A percentile compares a stretch with the other conserved stretches of the same genome.
Evolutionary conservation across 2,329 filamentous ascomycete genomes (phyloP).

Genomic region (Cercospora nicotianae): DNA sequence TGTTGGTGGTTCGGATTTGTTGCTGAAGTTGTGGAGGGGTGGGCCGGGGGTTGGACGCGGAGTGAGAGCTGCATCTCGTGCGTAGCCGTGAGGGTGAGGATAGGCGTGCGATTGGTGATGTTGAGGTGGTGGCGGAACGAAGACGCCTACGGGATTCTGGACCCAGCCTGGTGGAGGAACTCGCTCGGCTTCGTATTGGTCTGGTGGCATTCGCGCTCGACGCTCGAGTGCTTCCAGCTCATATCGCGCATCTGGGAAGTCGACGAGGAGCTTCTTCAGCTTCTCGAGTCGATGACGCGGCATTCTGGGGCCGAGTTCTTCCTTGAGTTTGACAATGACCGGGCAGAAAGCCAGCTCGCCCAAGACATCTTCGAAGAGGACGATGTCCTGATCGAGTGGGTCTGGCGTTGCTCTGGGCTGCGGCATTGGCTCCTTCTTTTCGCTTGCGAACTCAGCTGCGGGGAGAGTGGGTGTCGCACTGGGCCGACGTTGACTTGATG

Average conservation of each 20-base stretch:
- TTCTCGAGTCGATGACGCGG: slow-evolving; percentile 10
- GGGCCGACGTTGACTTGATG: slow-evolving; percentile 6
- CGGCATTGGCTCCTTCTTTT: background rate
- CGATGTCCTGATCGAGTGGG: slow-evolving; percentile 4
- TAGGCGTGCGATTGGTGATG: background rate
- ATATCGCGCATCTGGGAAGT: slow-evolving; percentile 9
- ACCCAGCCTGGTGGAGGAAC: background rate
- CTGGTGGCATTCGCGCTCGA: slow-evolving; percentile 6
- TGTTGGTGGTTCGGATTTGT: background rate
- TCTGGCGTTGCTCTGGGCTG: background rate
- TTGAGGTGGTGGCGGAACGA: background rate
- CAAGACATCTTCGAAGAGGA: slow-evolving; percentile 10
- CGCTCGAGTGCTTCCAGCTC: slow-evolving; percentile 12
- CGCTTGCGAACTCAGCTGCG: background rate
- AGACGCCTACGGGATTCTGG: slow-evolving; percentile 2
- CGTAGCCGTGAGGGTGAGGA: background rate
- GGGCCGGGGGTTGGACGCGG: slow-evolving; percentile 6
- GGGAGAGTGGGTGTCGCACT: slow-evolving; percentile 1
- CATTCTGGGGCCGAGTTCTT: slow-evolving; percentile 10
- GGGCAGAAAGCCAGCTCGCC: slow-evolving; percentile 15
- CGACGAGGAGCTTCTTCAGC: slow-evolving; percentile 9
- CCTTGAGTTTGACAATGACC: slow-evolving; percentile 9
- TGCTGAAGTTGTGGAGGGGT: background rate
- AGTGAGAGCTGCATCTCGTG: slow-evolving; percentile 5
- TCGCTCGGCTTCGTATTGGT: slow-evolving; percentile 6